phyloP scores from a whole-genome alignment of 345 rosid species.

The Anastatica hierochuntica region DNA sequence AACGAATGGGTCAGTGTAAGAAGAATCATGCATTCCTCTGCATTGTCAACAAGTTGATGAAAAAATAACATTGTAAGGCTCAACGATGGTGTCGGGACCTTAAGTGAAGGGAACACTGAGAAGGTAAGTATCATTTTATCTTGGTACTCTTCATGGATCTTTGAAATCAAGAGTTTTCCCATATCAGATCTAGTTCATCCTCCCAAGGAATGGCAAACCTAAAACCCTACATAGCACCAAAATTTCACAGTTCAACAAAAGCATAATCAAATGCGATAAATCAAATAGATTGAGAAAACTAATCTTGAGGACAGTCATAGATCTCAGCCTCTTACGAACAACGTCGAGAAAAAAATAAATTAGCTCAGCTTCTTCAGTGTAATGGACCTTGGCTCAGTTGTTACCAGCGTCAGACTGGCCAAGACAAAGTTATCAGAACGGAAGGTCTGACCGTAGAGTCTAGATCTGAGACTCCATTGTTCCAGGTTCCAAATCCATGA shows the following conservation, averaged over 20 bases:
- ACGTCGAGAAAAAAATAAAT: conserved; percentile 9
- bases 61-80: conserved; percentile 3
- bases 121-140: conserved; percentile 1
- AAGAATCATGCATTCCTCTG: conserved; percentile 2
- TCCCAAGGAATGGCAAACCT: conserved; percentile 4
- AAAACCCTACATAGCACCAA: too few species aligned
- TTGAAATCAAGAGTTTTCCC: not conserved
- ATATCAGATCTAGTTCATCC: not conserved
- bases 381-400: not conserved
- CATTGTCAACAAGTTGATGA: not conserved
- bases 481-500: conserved; percentile 10
- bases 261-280: too few species aligned
- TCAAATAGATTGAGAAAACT: not conserved
- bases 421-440: too few species aligned
- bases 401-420: too few species aligned
- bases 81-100: conserved; percentile 2
- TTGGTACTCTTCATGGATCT: conserved; percentile 4
- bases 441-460: conserved; percentile 1
- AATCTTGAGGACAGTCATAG: conserved; percentile 3
- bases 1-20: too few species aligned
- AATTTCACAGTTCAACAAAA: too few species aligned
- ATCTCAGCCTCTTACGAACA: not conserved
- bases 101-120: not conserved
- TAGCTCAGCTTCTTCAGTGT: conserved; percentile 12
- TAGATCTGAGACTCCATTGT: conserved; percentile 10